Conservation (phyloP, 139 green algal genomes). For the Pseudopediastrum boryanum region DNA sequence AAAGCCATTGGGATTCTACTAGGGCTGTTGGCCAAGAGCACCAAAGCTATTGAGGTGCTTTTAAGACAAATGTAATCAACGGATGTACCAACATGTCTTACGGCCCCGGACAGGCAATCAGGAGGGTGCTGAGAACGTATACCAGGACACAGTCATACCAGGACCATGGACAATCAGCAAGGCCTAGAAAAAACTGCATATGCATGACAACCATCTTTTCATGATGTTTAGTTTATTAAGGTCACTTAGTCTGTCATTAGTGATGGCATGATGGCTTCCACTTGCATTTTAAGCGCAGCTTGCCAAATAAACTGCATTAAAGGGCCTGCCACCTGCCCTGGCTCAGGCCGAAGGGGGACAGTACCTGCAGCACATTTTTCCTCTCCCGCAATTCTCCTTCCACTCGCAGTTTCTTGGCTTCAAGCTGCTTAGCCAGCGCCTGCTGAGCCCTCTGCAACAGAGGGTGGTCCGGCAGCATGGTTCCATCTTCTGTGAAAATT, state of each 20-base stretch:
- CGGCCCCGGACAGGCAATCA: background rate
- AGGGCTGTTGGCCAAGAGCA: background rate
- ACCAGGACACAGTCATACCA: no score
- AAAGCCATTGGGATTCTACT: background rate
- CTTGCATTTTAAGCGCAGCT: no score
- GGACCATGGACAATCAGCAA: no score
- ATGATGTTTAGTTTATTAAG: no score
- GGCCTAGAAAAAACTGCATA: no score
- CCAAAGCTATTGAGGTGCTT: background rate
- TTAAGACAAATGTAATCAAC: background rate
- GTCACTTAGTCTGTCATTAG: no score
- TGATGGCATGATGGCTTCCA: no score
- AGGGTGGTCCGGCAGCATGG: conserved; percentile 77
- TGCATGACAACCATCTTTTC: no score
- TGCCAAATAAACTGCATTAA: no score
- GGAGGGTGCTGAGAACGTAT: background rate
- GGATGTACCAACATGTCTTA: no score
- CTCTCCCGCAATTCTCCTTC: conserved; percentile 81
- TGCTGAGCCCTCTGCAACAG: conserved; percentile 83
- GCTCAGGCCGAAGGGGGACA: no score
- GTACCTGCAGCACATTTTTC: conserved; percentile 69
- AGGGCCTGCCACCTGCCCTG: no score
- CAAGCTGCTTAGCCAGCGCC: conserved; percentile 79
- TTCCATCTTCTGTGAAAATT: conserved; percentile 17
- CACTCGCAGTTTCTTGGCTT: conserved; percentile 57